These are phyloP conservation scores for Pseudogymnoascus sp. DNA, from an alignment of 2,329 filamentous ascomycete species.

Conservation along the genomic window DNA sequence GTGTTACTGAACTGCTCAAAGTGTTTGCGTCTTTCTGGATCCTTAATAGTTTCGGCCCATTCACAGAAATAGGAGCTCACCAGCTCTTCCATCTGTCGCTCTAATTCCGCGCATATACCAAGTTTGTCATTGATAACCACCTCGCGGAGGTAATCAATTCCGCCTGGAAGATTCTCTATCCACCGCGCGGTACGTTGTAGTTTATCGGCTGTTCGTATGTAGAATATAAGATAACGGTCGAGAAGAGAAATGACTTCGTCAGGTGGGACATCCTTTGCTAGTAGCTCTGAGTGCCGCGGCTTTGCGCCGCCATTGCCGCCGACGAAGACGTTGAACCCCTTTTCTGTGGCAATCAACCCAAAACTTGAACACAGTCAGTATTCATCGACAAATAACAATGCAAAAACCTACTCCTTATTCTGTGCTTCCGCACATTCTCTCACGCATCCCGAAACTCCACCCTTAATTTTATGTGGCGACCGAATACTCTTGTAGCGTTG, in stretches of 20 bases:
- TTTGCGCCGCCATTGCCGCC: slow-evolving; percentile 85
- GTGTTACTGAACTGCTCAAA: slow-evolving; percentile 87
- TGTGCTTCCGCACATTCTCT: slow-evolving; percentile 88
- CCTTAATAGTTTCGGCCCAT: slow-evolving; percentile 76
- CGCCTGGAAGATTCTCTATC: slow-evolving; percentile 78
- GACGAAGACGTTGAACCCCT: slow-evolving; percentile 89
- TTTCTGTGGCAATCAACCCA: slow-evolving; percentile 84
- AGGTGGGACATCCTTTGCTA: slow-evolving; percentile 79
- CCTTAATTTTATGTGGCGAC: slow-evolving; percentile 86
- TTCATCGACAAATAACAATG: neutral
- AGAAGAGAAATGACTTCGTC: slow-evolving; percentile 77
- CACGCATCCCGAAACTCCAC: slow-evolving; percentile 85
- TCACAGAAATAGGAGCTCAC: slow-evolving; percentile 84
- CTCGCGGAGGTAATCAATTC: slow-evolving; percentile 73
- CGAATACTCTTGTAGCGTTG: slow-evolving; percentile 89
- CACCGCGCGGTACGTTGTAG: slow-evolving; percentile 83
- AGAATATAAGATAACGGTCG: slow-evolving; percentile 87
- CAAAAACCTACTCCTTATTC: slow-evolving; percentile 67
- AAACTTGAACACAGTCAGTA: slow-evolving; percentile 48
- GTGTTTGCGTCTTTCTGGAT: slow-evolving; percentile 58
- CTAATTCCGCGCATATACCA: slow-evolving; percentile 76
- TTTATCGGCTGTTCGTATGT: slow-evolving; percentile 87
- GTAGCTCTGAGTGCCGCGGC: slow-evolving; percentile 72
- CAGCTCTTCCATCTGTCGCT: slow-evolving; percentile 80
- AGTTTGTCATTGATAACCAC: slow-evolving; percentile 82